A percentile compares a stretch with the other conserved stretches of the same genome.
phyloP scores from a whole-genome alignment of 257 asterid genomes.

The Capsicum baccatum region DNA sequence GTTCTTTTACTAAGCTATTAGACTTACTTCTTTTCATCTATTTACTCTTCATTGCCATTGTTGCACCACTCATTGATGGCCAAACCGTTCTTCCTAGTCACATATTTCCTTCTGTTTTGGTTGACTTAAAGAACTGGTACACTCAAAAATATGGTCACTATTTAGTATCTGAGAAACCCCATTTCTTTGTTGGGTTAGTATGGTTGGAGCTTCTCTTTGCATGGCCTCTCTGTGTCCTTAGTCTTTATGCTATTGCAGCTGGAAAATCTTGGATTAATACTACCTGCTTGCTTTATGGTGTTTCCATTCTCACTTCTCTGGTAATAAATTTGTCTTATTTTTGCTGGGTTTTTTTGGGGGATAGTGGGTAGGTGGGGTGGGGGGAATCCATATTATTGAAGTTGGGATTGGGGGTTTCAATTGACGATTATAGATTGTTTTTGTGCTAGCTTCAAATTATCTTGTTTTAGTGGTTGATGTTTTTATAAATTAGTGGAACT shows the following conservation, averaged over 20 bases:
- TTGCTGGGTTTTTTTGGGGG: too few species aligned
- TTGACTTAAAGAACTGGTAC: conserved; percentile 75
- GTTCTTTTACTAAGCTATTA: conserved; percentile 51
- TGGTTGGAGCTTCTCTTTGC: conserved; percentile 85
- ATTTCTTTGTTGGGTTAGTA: conserved; percentile 78
- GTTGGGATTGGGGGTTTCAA: not conserved
- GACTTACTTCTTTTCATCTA: conserved; percentile 66
- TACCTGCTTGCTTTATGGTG: conserved; percentile 85
- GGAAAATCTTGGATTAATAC: conserved; percentile 81
- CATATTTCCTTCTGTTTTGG: conserved; percentile 60
- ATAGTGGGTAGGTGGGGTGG: too few species aligned
- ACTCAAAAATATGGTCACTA: conserved; percentile 67
- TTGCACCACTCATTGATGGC: conserved; percentile 79
- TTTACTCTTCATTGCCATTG: conserved; percentile 67
- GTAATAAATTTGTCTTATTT: conserved; percentile 39
- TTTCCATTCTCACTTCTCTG: conserved; percentile 65
- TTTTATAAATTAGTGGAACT: not conserved
- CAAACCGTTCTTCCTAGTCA: conserved; percentile 65
- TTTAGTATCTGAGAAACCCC: conserved; percentile 70
- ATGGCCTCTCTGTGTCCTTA: conserved; percentile 79
- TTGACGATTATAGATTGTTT: not conserved
- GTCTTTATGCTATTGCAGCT: conserved; percentile 66
- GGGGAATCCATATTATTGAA: too few species aligned
- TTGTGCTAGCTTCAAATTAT: not conserved
- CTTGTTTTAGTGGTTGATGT: not conserved